A percentile compares a stretch with the other conserved stretches of the same genome.
Conservation (phyloP, 306 rosid species). For the Malus domestica region DNA sequence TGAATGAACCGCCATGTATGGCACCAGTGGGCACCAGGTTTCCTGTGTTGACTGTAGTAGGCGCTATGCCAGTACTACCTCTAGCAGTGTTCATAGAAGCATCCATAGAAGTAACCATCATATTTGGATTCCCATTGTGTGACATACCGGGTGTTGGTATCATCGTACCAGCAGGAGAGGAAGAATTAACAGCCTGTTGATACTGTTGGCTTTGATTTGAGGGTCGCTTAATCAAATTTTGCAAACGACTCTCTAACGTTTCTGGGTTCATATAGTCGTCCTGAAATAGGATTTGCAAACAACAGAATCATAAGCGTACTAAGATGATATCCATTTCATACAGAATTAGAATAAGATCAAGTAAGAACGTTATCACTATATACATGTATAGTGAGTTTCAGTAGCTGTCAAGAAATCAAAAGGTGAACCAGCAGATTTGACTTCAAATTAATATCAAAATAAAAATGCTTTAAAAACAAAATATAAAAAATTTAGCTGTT, state of each 20-base stretch:
- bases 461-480: not conserved
- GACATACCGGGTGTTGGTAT: conserved; percentile 95
- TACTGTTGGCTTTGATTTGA: conserved; percentile 59
- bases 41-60: conserved; percentile 56
- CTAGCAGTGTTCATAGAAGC: conserved; percentile 49
- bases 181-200: conserved; percentile 52
- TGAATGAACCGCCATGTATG: conserved; percentile 47
- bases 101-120: conserved; percentile 52
- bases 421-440: not conserved
- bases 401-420: not conserved
- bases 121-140: conserved; percentile 62
- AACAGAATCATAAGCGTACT: not conserved
- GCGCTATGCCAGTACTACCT: conserved; percentile 41
- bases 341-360: not conserved
- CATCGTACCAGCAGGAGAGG: conserved; percentile 69
- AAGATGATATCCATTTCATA: not conserved
- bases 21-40: conserved; percentile 55
- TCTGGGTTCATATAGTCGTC: conserved; percentile 83
- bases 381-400: not conserved
- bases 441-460: not conserved
- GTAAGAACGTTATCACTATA: not conserved
- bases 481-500: not conserved
- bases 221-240: conserved; percentile 28
- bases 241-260: conserved; percentile 70
- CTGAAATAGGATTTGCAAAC: conserved; percentile 35